Percentiles rank a stretch among this genome's conserved stretches.
phyloP scores from a whole-genome alignment of 768 basidiomycete species.

The Lyophyllum shimeji region DNA sequence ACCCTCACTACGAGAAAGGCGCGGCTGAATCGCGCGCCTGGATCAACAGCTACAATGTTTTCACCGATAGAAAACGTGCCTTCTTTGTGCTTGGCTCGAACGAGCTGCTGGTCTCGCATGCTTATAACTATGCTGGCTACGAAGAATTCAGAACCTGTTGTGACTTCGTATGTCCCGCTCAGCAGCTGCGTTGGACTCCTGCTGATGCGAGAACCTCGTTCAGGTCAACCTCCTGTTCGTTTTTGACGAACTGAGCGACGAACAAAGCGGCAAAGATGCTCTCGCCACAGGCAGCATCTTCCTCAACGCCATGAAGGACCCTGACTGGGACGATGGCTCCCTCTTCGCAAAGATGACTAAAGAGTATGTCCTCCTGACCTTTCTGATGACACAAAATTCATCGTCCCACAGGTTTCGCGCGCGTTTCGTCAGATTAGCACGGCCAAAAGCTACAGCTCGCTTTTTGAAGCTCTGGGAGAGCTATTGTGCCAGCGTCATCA shows the following conservation, averaged over 20 bases:
- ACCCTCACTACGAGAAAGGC: constrained; percentile 56
- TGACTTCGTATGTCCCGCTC: constrained; percentile 48
- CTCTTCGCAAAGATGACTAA: constrained; percentile 57
- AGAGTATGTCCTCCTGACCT: constrained; percentile 42
- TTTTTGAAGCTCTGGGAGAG: constrained; percentile 52
- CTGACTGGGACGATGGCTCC: constrained; percentile 55
- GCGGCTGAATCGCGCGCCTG: constrained; percentile 59
- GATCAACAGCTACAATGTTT: constrained; percentile 59
- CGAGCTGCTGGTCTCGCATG: constrained; percentile 61
- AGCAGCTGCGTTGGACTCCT: background rate
- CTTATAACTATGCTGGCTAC: constrained; percentile 57
- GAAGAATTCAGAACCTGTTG: constrained; percentile 60
- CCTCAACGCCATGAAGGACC: constrained; percentile 50
- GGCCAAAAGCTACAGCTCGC: constrained; percentile 46
- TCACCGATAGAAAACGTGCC: constrained; percentile 60
- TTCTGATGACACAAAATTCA: background rate
- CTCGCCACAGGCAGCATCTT: constrained; percentile 51
- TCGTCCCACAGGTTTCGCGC: constrained; percentile 45
- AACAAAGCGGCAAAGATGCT: constrained; percentile 58
- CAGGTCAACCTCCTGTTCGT: constrained; percentile 64
- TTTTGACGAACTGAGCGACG: constrained; percentile 69
- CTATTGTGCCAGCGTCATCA: constrained; percentile 59
- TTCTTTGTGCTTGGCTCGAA: constrained; percentile 62
- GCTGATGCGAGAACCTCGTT: background rate
- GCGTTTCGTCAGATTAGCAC: constrained; percentile 44